Evolutionary conservation across 2,329 filamentous ascomycete species (phyloP).

Genomic region (Dactylellina leptospora): DNA sequence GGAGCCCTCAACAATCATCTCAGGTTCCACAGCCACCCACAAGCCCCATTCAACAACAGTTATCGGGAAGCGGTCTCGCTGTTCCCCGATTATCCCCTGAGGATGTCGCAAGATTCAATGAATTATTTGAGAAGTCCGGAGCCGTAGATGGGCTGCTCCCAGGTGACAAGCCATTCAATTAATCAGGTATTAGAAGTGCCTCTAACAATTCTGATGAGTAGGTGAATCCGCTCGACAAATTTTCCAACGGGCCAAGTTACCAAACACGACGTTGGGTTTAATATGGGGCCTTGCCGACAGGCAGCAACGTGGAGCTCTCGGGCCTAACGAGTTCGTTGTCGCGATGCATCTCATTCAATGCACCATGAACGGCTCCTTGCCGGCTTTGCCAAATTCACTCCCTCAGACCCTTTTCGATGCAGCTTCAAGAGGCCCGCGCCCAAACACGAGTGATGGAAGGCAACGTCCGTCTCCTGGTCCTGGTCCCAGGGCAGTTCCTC

Average conservation of each 20-base stretch:
- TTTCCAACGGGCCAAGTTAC: conserved; percentile 89
- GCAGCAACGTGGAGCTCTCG: conserved; percentile 86
- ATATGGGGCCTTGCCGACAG: conserved; percentile 97
- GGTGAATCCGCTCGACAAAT: conserved; percentile 91
- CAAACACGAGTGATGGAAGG: conserved; percentile 58
- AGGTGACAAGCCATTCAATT: too few relatives aligned
- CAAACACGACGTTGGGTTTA: conserved; percentile 88
- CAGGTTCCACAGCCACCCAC: conserved; percentile 64
- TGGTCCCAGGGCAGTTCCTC: conserved; percentile 65
- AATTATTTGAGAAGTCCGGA: conserved; percentile 89
- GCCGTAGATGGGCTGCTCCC: conserved; percentile 79
- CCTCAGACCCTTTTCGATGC: conserved; percentile 90
- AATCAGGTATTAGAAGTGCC: too few relatives aligned
- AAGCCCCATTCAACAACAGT: conserved; percentile 60
- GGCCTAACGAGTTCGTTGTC: conserved; percentile 92
- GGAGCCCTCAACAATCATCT: conserved; percentile 58
- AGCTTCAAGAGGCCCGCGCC: conserved; percentile 74
- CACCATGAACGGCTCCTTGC: conserved; percentile 82
- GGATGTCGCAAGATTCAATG: conserved; percentile 86
- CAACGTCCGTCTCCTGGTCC: conserved; percentile 62
- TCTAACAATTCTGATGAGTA: too few relatives aligned
- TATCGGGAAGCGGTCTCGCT: conserved; percentile 72
- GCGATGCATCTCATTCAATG: conserved; percentile 97
- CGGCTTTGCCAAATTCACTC: conserved; percentile 79
- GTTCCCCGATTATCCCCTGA: conserved; percentile 88